These are phyloP conservation scores for Vitis labrusca DNA, from an alignment of 164 flowering plant species.

Conservation along the genomic window DNA sequence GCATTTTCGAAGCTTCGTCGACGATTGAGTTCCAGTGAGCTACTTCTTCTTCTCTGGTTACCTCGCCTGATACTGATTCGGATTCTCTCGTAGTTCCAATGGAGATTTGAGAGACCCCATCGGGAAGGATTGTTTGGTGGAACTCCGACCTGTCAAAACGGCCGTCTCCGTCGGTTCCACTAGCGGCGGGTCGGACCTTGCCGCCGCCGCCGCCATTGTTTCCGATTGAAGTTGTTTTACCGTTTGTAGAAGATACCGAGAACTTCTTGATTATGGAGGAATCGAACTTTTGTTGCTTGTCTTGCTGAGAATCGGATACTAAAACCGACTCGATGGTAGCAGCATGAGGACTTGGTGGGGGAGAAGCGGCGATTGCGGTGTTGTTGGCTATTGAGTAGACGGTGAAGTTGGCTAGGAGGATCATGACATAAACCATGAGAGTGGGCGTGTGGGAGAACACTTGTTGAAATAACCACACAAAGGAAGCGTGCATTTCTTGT, in stretches of 20 bases:
- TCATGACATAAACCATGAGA: constrained; percentile 90
- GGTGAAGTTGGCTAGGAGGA: constrained; percentile 84
- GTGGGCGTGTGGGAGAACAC: constrained; percentile 88
- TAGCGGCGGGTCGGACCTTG: constrained; percentile 39
- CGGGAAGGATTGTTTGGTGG: constrained; percentile 38
- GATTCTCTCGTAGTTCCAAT: constrained; percentile 26
- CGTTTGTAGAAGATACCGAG: constrained; percentile 37
- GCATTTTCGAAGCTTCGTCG: constrained; percentile 62
- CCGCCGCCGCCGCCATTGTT: constrained; percentile 75
- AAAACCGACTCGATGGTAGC: constrained; percentile 26
- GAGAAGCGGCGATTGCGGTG: constrained; percentile 52
- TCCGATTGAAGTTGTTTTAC: constrained; percentile 55
- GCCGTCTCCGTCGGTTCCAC: constrained; percentile 77
- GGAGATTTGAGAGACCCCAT: constrained; percentile 36
- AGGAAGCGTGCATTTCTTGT: constrained; percentile 77
- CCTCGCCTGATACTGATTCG: constrained; percentile 30
- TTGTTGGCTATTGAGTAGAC: constrained; percentile 68
- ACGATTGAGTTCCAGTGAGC: constrained; percentile 63
- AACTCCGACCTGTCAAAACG: constrained; percentile 32
- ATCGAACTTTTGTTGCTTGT: constrained; percentile 34
- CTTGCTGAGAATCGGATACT: constrained; percentile 17
- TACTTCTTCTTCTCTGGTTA: constrained; percentile 38
- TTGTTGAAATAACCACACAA: constrained; percentile 90
- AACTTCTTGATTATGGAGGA: constrained; percentile 41
- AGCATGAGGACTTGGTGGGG: constrained; percentile 11